Evolutionary conservation across 495 filamentous ascomycete genomes (phyloP).

Genomic region (Astrocystis sublimbata): DNA sequence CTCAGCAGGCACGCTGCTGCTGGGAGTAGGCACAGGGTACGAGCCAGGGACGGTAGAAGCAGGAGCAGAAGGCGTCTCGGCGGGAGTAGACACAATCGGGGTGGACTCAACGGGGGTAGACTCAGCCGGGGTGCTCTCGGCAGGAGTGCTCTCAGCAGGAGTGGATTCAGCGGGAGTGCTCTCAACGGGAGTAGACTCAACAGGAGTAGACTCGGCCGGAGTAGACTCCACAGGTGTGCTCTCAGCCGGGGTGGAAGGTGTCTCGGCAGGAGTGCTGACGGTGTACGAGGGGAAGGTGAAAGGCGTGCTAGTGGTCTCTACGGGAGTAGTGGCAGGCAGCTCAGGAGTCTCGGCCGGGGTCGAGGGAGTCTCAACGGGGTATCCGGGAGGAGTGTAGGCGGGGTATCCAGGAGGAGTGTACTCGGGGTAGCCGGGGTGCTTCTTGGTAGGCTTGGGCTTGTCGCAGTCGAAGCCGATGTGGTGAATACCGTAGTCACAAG

Average conservation of each 20-base stretch:
- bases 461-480: constrained; percentile 80
- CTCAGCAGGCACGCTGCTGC: constrained; percentile 10
- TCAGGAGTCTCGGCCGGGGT: constrained; percentile 3
- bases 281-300: constrained; percentile 16
- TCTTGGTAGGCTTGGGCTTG: constrained; percentile 44
- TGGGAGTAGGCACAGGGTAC: constrained; percentile 17
- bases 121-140: background rate
- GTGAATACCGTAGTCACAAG: constrained; percentile 73
- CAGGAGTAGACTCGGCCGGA: background rate
- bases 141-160: constrained; percentile 16
- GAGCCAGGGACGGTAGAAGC: background rate
- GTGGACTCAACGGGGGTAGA: background rate
- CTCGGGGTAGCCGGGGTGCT: constrained; percentile 27
- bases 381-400: constrained; percentile 18
- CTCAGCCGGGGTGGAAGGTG: constrained; percentile 20
- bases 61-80: constrained; percentile 20
- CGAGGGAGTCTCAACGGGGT: constrained; percentile 16
- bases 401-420: constrained; percentile 26
- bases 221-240: constrained; percentile 18
- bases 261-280: constrained; percentile 19
- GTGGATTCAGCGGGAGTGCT: constrained; percentile 16
- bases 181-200: constrained; percentile 5
- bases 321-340: background rate
- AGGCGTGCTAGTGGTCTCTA: constrained; percentile 16
- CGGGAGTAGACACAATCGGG: constrained; percentile 6